Conservation (phyloP, 2,329 filamentous ascomycete genomes). For the Torrubiellomyces zombiae region DNA sequence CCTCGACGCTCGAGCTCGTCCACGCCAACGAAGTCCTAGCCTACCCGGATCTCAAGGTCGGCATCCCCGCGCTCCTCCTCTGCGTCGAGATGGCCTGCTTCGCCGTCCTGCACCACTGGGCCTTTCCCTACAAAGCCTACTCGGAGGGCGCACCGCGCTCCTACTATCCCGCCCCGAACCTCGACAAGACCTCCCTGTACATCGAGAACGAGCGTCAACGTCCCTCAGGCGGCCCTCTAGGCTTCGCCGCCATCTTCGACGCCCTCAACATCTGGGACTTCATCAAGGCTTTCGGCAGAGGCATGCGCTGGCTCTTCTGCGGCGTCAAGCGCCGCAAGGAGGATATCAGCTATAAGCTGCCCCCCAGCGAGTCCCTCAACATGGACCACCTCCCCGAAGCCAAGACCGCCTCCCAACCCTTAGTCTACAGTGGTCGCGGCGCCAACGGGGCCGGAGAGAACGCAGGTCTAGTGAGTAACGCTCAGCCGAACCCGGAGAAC, state of each 20-base stretch:
- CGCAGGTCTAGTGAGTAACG: slow-evolving; percentile 24
- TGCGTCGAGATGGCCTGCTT: slow-evolving; percentile 79
- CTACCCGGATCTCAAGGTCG: slow-evolving; percentile 63
- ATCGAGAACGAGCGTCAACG: slow-evolving; percentile 25
- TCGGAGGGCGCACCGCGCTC: slow-evolving; percentile 23
- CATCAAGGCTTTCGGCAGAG: slow-evolving; percentile 60
- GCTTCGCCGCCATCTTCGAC: slow-evolving; percentile 48
- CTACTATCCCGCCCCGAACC: slow-evolving; percentile 30
- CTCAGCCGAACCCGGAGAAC: slow-evolving; percentile 13
- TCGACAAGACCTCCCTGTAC: slow-evolving; percentile 20
- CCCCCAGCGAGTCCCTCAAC: slow-evolving; percentile 16
- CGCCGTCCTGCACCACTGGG: slow-evolving; percentile 61
- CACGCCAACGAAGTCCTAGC: slow-evolving; percentile 43
- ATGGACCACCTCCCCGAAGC: slow-evolving; percentile 20
- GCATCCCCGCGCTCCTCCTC: slow-evolving; percentile 60
- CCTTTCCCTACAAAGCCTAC: slow-evolving; percentile 66
- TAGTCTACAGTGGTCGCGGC: slow-evolving; percentile 18
- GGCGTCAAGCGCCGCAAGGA: slow-evolving; percentile 45
- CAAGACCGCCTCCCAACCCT: slow-evolving; percentile 16
- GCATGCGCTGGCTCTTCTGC: slow-evolving; percentile 66
- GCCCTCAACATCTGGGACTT: slow-evolving; percentile 73
- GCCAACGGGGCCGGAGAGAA: slow-evolving; percentile 18
- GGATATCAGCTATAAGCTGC: slow-evolving; percentile 30
- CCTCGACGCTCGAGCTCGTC: slow-evolving; percentile 44
- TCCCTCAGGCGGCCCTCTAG: slow-evolving; percentile 49